Conservation (phyloP, 2,329 filamentous ascomycete species). For the Apiospora sp. region DNA sequence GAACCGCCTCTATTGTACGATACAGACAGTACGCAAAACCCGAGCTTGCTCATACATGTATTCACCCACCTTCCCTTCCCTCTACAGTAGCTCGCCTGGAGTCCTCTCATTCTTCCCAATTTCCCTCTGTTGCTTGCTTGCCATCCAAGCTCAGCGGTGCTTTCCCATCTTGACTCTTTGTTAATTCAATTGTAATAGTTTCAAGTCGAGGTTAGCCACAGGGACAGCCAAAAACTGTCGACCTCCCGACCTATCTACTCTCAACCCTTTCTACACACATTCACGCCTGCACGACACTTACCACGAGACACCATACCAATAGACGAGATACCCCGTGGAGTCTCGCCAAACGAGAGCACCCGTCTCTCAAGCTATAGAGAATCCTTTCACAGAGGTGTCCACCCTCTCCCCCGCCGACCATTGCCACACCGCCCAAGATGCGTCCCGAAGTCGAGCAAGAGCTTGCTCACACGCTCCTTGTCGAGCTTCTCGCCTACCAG, state of each 20-base stretch:
- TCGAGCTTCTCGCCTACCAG: constrained; percentile 98
- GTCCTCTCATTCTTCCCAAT: constrained; percentile 20
- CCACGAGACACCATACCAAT: constrained; percentile 21
- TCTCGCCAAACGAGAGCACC: constrained; percentile 21
- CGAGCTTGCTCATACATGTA: constrained; percentile 20
- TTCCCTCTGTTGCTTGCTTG: constrained; percentile 22
- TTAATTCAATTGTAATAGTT: constrained; percentile 22
- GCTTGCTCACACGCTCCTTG: constrained; percentile 95
- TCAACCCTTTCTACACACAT: background rate
- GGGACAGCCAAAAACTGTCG: constrained; percentile 6
- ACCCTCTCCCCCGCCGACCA: constrained; percentile 28
- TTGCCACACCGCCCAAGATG: constrained; percentile 65
- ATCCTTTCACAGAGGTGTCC: constrained; percentile 25
- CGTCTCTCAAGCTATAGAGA: constrained; percentile 24
- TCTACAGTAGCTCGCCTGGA: constrained; percentile 18
- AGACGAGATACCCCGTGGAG: constrained; percentile 27
- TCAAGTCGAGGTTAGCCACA: constrained; percentile 14
- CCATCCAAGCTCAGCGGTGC: constrained; percentile 16
- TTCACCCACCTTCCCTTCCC: constrained; percentile 19
- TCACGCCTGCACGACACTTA: constrained; percentile 9
- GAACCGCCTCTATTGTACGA: constrained; percentile 16
- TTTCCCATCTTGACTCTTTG: constrained; percentile 23
- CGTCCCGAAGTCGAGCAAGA: constrained; percentile 99
- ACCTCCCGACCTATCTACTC: constrained; percentile 5
- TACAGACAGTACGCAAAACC: constrained; percentile 1